Evolutionary conservation across 176 grass and related monocot species (phyloP), one percentile per base, ranked within the genome.

Genomic region (Bothriochloa decipiens): DNA sequence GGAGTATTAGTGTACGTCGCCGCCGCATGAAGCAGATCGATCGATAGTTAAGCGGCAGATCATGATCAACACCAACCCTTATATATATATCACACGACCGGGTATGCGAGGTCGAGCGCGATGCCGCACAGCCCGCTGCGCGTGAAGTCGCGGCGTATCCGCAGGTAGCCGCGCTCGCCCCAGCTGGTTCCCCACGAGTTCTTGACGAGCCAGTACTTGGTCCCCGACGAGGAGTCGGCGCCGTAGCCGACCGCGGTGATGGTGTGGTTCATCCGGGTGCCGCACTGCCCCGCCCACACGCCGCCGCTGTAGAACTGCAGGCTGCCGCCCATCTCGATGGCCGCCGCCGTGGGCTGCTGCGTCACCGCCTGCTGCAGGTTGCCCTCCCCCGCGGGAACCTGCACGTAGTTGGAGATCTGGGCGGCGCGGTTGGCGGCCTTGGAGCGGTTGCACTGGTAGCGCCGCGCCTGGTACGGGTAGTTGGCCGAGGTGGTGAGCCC

Each of bases 231-330:
- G 12, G 65, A 11, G 37, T 86, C 79, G 22, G 36, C 67, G 57
- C 65, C 92, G 72, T 89, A 94, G 13, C 92, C 89, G 18, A 91
- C 77, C 20, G 84, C 75, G 23, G 86, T 89, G 72, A 94, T 68
- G 45, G 65, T 86, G 42, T 91, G 92, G 61, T 77, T 76, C 42
- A 89, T 77, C 23, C 63, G 1, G 0, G 80, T 76, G 2, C 86
- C 80, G 36, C 89, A 94, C 18, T 84, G 76, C 2, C 89, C 89
- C 7, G 84, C 68, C 76, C 77, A 91, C 8, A 94, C 63, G 36
- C 92, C 89, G n/a, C 87, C 72, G 22, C n/a, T 53, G 50, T 91
- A 91, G 84, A 87, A 86, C 72, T 70, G 69, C 63, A 91, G 57
- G 76, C 42, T 52, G 58, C 12, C 20, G 39, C 77, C 73, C 49